Percentiles rank a stretch among this genome's conserved stretches.
Conservation (phyloP, 1,139 yeast species). For the Geotrichum bryndzae region DNA sequence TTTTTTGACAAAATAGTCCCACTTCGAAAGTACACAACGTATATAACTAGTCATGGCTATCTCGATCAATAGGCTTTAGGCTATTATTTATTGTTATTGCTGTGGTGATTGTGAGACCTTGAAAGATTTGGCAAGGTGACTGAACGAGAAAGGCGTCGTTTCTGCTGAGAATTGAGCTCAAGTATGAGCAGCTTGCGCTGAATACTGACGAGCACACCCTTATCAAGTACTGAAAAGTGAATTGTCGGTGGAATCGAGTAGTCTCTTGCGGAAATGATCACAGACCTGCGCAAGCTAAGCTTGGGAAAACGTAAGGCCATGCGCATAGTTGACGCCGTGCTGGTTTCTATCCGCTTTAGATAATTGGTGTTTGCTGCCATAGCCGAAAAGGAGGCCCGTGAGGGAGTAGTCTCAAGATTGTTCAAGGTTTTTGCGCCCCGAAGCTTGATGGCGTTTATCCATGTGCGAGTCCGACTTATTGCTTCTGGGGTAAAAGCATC, state of each 20-base stretch:
- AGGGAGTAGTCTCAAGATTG: neutral
- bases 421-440: neutral
- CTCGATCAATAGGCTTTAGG: too few relatives aligned
- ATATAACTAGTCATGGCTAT: too few relatives aligned
- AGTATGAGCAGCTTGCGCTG: constrained; percentile 5
- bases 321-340: neutral
- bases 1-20: too few relatives aligned
- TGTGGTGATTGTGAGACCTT: too few relatives aligned
- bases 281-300: constrained; percentile 2
- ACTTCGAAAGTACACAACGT: too few relatives aligned
- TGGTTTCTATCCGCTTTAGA: neutral
- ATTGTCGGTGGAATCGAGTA: constrained; percentile 6
- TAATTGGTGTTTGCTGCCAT: neutral
- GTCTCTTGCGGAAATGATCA: constrained; percentile 2
- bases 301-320: neutral
- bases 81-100: too few relatives aligned
- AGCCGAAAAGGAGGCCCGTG: neutral
- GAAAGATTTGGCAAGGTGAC: neutral
- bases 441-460: neutral
- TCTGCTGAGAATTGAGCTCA: neutral
- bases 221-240: constrained; percentile 3
- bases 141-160: neutral
- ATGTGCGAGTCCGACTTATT: neutral
- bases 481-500: neutral
- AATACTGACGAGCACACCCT: constrained; percentile 9